These are phyloP conservation scores for Steccherinum ochraceum DNA, from an alignment of 768 basidiomycete species.

Conservation along the genomic window DNA sequence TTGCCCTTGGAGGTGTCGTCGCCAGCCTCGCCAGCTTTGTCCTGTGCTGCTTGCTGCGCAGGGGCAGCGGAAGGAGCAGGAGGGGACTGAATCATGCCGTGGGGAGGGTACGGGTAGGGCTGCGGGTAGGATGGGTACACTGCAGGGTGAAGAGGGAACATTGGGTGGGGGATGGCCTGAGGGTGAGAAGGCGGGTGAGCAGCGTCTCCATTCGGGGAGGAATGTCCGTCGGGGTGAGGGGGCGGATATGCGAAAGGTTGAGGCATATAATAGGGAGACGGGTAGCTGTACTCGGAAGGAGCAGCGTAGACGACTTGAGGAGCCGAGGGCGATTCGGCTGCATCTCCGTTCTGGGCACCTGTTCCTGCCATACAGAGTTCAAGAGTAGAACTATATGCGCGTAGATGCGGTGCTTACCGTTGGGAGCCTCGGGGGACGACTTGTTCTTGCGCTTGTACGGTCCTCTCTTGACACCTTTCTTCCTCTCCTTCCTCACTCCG, in stretches of 20 bases:
- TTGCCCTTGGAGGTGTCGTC: neutral
- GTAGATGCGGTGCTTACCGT: conserved; percentile 1
- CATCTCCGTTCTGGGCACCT: conserved; percentile 4
- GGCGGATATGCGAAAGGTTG: conserved; percentile 37
- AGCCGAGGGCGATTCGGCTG: conserved; percentile 7
- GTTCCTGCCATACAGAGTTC: conserved; percentile 2
- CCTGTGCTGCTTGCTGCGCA: neutral
- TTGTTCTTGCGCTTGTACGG: conserved; percentile 52
- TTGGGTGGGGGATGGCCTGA: conserved; percentile 21
- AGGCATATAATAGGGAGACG: conserved; percentile 36
- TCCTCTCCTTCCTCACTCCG: conserved; percentile 58
- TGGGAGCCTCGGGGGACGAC: conserved; percentile 12
- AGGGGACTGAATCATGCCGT: conserved; percentile 4
- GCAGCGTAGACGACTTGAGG: conserved; percentile 18
- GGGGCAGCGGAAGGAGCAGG: conserved; percentile 27
- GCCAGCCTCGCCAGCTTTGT: neutral
- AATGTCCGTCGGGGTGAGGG: conserved; percentile 31
- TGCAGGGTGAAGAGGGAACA: conserved; percentile 30
- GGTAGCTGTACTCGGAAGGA: conserved; percentile 31
- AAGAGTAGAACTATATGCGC: neutral
- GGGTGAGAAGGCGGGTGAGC: conserved; percentile 10
- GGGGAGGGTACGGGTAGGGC: conserved; percentile 17
- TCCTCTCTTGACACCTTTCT: conserved; percentile 52
- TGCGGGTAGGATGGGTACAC: conserved; percentile 33
- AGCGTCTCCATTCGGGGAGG: conserved; percentile 24